Evolutionary conservation across 2,329 filamentous ascomycete species (phyloP).

Genomic region (Colletotrichum agaves): DNA sequence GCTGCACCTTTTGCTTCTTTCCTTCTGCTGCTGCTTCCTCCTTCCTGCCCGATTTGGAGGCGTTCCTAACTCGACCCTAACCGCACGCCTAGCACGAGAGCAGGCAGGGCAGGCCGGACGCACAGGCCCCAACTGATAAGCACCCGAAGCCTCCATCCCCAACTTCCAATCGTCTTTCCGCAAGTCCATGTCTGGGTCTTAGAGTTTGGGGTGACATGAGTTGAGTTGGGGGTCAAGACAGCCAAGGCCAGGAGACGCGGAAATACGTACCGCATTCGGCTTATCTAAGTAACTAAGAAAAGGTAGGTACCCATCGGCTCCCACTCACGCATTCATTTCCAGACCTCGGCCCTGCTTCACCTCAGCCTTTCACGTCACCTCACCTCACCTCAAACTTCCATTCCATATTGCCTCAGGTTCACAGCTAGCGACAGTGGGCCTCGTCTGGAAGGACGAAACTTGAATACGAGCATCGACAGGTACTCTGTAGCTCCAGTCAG

Average conservation of each 20-base stretch:
- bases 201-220: slow-evolving; percentile 32
- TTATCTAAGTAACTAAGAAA: too few species aligned
- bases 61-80: background rate
- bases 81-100: too few species aligned
- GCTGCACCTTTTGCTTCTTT: background rate
- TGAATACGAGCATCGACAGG: background rate
- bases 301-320: too few species aligned
- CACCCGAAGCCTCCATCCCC: slow-evolving; percentile 16
- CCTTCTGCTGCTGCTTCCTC: background rate
- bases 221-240: slow-evolving; percentile 25
- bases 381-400: too few species aligned
- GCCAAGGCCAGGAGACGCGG: background rate
- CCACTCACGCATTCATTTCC: background rate
- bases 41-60: slow-evolving; percentile 27
- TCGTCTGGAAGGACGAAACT: background rate
- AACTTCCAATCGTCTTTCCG: slow-evolving; percentile 3
- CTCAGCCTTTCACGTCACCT: background rate
- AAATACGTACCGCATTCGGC: too few species aligned
- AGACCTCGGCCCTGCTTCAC: background rate
- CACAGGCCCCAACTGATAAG: slow-evolving; percentile 36
- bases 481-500: background rate
- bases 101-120: background rate
- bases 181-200: slow-evolving; percentile 13
- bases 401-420: too few species aligned
- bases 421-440: background rate